Base-by-base conservation (phyloP, 2,329 filamentous ascomycete genomes). In the Pseudogymnoascus sp. region DNA sequence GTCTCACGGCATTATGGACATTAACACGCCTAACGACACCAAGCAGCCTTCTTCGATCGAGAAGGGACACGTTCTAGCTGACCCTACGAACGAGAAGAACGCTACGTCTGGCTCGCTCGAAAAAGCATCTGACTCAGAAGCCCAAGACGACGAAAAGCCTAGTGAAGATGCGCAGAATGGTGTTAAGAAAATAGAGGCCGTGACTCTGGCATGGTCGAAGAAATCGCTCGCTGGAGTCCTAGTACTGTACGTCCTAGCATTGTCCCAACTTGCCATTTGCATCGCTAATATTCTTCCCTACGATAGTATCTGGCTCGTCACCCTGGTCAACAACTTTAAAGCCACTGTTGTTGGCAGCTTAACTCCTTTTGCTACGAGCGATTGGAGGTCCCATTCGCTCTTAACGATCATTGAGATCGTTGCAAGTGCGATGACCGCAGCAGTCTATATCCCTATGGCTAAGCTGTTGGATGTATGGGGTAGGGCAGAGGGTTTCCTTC, bases 401-500 rank as follows among this genome's bases (percentile, higher is more conserved):
- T 60, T 72, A 21, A 68, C 81, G 1, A 79, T 83, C 2, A 81
- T 83, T 14, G 75, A 76, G 60, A 82, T 88, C 65, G 78, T 88
- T 25, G 75, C 83, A 28, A 80, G 76, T 65, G 75, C 83, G 45
- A 82, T 87, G 62, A 76, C 78, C 70, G 87, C 84, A 36, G 80
- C 87, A 11, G 79, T 83, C 63, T 87, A 87, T 71, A 81, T 89
- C 13, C 84, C 86, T 0, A 80, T 87, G 67, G 85, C 87, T 62
- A 90, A 90, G 74, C 78, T 89, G 28, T 79, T 89, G 63, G 85
- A 90, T 75, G 78, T 88, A 37, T 90, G 85, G 79, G 87, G 86
- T 64, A 83, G 87, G 43, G 82, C 86, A n/a, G 83, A 88, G 71
- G 87, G 85, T 10, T 83, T 87, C 68, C 72, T 80, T n/a, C 66